Evolutionary conservation across 2,329 filamentous ascomycete genomes (phyloP).

Genomic region (Phialophora verrucosa): DNA sequence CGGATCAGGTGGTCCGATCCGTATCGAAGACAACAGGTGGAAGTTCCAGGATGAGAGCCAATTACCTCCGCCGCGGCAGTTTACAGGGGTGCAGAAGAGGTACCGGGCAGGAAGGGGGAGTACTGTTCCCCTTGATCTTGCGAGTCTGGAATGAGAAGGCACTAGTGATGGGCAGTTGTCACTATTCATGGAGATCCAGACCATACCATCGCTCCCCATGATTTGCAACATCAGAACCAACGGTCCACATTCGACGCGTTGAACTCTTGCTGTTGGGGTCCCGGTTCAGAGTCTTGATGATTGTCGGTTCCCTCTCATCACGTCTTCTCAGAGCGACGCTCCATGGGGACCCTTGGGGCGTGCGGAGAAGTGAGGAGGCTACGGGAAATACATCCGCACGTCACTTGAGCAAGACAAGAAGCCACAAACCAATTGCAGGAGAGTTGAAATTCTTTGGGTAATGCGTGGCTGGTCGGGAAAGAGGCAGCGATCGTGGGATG

Average conservation of each 20-base stretch:
- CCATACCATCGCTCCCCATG: not conserved
- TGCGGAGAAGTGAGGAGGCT: not conserved
- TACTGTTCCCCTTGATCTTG: constrained; percentile 86
- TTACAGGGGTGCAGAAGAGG: constrained; percentile 72
- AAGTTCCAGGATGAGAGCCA: constrained; percentile 82
- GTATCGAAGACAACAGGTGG: constrained; percentile 79
- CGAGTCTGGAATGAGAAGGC: constrained; percentile 32
- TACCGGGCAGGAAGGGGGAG: constrained; percentile 92
- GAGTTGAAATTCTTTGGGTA: not conserved
- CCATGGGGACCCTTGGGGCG: not conserved
- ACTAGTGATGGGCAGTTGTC: not conserved
- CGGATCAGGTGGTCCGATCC: constrained; percentile 24
- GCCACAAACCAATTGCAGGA: not conserved
- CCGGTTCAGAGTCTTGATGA: not conserved
- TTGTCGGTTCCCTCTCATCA: not conserved
- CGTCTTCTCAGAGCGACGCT: not conserved
- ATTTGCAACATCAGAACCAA: not conserved
- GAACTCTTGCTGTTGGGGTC: not conserved
- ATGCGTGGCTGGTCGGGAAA: not conserved
- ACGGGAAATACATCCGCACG: not conserved
- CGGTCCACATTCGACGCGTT: not conserved
- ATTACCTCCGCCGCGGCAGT: constrained; percentile 84
- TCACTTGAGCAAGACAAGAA: not conserved
- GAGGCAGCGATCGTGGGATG: not conserved
- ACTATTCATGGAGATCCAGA: not conserved